Conservation (phyloP, 2,329 filamentous ascomycete species). For the Pseudocercospora fuligena region DNA sequence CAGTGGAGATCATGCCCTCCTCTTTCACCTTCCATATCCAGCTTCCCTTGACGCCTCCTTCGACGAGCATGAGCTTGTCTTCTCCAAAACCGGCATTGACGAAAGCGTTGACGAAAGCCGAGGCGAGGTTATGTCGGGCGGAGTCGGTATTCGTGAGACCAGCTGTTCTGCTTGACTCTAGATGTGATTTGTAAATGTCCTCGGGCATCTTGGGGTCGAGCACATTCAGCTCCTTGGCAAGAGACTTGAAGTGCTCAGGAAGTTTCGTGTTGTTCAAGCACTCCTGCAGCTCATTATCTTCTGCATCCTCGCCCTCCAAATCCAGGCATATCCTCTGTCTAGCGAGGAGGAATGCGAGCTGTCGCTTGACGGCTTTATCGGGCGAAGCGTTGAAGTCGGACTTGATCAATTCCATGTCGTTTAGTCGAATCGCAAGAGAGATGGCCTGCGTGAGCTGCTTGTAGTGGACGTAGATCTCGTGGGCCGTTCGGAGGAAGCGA, state of each 20-base stretch:
- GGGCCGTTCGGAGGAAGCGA: conserved; percentile 88
- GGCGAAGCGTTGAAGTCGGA: conserved; percentile 78
- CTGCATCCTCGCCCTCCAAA: conserved; percentile 66
- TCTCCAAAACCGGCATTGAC: conserved; percentile 94
- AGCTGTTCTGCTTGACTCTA: conserved; percentile 91
- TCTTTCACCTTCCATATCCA: conserved; percentile 99
- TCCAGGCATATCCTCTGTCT: conserved; percentile 88
- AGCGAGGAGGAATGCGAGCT: conserved; percentile 90
- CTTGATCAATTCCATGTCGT: conserved; percentile 78
- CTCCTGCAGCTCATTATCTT: conserved; percentile 76
- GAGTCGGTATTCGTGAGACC: conserved; percentile 95
- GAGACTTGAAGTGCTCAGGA: conserved; percentile 87
- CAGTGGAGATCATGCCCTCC: conserved; percentile 95
- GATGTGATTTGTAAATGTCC: conserved; percentile 98
- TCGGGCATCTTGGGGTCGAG: conserved; percentile 95
- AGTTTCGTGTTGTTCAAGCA: conserved; percentile 87
- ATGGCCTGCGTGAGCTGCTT: conserved; percentile 93
- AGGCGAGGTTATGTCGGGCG: conserved; percentile 91
- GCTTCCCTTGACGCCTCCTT: conserved; percentile 78
- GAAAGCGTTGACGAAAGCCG: conserved; percentile 95
- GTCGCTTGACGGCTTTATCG: conserved; percentile 84
- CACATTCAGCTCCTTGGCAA: conserved; percentile 96
- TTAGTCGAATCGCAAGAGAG: conserved; percentile 89
- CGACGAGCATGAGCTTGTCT: conserved; percentile 96
- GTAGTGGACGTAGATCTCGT: conserved; percentile 91